These are phyloP conservation scores for Aquilaria yunnanensis DNA, from an alignment of 345 rosid genomes.

Conservation along the genomic window DNA sequence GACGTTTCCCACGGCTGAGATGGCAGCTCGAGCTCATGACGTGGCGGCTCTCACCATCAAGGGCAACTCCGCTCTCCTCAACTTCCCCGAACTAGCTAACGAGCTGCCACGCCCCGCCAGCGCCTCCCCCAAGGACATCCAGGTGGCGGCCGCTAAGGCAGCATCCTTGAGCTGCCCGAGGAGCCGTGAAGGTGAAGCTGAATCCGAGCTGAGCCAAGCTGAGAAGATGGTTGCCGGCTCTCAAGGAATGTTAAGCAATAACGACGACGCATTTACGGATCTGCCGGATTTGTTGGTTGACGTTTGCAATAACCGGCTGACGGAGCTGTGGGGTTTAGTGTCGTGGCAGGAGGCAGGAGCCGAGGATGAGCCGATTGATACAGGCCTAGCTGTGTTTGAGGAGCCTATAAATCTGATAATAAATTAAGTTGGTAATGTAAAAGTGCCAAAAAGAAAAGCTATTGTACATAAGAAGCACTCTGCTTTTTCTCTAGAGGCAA, in stretches of 20 bases:
- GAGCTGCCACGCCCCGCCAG: conserved; percentile 63
- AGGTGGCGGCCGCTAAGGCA: conserved; percentile 78
- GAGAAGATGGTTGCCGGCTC: conserved; percentile 20
- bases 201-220: conserved; percentile 3
- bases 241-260: conserved; percentile 17
- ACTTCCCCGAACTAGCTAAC: conserved; percentile 64
- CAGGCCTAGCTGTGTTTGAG: conserved; percentile 18
- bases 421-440: not conserved
- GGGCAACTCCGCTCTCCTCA: conserved; percentile 67
- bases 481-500: too few species aligned
- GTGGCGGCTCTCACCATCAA: conserved; percentile 80
- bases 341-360: conserved; percentile 27
- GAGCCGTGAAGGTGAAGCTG: conserved; percentile 1
- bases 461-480: too few species aligned
- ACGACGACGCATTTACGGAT: conserved; percentile 59
- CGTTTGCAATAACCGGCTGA: conserved; percentile 19
- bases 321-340: conserved; percentile 39
- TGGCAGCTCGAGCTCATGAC: conserved; percentile 98
- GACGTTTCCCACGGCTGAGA: conserved; percentile 77
- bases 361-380: conserved; percentile 14
- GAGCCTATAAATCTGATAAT: conserved; percentile 11
- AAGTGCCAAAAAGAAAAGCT: too few species aligned
- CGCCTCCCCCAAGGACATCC: conserved; percentile 75
- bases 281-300: conserved; percentile 61
- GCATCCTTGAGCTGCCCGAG: conserved; percentile 32